These are phyloP conservation scores for Fusarium pseudograminearum DNA, from an alignment of 2,329 filamentous ascomycete species.

Conservation along the genomic window DNA sequence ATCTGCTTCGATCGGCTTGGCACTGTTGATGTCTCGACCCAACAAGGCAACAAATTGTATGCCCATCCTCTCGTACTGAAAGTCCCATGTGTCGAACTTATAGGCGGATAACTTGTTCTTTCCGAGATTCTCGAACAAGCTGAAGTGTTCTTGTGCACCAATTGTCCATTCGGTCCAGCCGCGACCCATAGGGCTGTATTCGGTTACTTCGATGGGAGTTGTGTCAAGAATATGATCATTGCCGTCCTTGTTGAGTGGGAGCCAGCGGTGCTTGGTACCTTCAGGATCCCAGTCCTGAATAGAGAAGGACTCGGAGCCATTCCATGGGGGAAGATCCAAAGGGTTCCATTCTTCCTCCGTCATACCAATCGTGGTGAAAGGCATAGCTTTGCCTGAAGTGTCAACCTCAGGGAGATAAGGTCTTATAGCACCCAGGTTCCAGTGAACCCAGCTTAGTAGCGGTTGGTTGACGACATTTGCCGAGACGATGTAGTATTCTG, in stretches of 20 bases:
- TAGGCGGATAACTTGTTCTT: slow-evolving; percentile 59
- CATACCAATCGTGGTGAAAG: slow-evolving; percentile 43
- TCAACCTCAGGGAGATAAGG: slow-evolving; percentile 65
- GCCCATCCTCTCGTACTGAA: slow-evolving; percentile 63
- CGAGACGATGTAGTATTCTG: slow-evolving; percentile 63
- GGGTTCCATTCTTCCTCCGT: slow-evolving; percentile 53
- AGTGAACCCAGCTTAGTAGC: slow-evolving; percentile 65
- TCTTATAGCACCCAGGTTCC: slow-evolving; percentile 63
- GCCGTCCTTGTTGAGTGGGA: slow-evolving; percentile 53
- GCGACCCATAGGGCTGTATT: slow-evolving; percentile 60
- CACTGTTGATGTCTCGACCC: slow-evolving; percentile 63
- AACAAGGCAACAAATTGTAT: slow-evolving; percentile 67
- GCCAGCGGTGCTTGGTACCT: slow-evolving; percentile 62
- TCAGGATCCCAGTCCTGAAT: slow-evolving; percentile 52
- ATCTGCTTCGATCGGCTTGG: slow-evolving; percentile 59
- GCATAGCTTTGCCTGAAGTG: slow-evolving; percentile 33
- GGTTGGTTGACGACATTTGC: slow-evolving; percentile 70
- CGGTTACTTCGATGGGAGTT: slow-evolving; percentile 61
- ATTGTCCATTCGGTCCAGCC: slow-evolving; percentile 64
- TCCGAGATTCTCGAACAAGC: slow-evolving; percentile 64
- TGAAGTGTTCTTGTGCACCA: slow-evolving; percentile 61
- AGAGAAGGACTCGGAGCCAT: slow-evolving; percentile 48
- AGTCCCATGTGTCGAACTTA: slow-evolving; percentile 62
- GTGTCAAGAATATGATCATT: slow-evolving; percentile 56
- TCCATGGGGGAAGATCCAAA: slow-evolving; percentile 54